Evolutionary conservation across 176 grass and related monocot species (phyloP).

Genomic region (Ananas comosus): DNA sequence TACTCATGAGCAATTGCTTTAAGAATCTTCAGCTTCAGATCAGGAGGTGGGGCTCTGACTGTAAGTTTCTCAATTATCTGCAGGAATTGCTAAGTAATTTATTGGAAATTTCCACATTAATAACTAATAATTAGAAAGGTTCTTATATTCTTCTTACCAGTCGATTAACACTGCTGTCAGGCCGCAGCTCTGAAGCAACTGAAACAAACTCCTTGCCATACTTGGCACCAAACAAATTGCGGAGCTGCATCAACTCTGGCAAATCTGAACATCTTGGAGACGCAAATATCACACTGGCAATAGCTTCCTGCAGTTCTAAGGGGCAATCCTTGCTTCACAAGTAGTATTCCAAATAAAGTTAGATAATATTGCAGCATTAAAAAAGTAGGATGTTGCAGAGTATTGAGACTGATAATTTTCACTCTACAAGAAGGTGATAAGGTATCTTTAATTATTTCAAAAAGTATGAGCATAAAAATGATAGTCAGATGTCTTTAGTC

Average conservation of each 20-base stretch:
- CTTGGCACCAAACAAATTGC: constrained; percentile 82
- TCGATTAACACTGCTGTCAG: constrained; percentile 82
- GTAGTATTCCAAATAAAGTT: constrained; percentile 16
- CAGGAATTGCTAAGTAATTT: constrained; percentile 8
- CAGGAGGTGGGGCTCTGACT: constrained; percentile 71
- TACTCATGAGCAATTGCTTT: constrained; percentile 78
- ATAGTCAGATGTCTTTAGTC: too few species aligned
- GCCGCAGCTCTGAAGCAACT: constrained; percentile 70
- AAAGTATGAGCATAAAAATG: too few species aligned
- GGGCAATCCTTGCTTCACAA: constrained; percentile 71
- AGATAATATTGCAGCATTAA: constrained; percentile 12
- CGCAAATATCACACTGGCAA: constrained; percentile 92
- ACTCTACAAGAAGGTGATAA: too few species aligned
- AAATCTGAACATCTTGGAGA: constrained; percentile 96
- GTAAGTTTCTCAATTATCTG: constrained; percentile 99
- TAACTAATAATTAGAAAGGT: background rate
- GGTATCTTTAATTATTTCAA: too few species aligned
- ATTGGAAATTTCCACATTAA: background rate
- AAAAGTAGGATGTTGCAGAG: background rate
- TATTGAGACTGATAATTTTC: too few species aligned
- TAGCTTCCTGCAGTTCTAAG: constrained; percentile 74
- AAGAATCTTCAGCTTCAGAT: constrained; percentile 73
- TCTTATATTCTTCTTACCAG: constrained; percentile 47
- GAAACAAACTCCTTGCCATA: constrained; percentile 91
- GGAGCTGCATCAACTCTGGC: constrained; percentile 74